phyloP scores from a whole-genome alignment of 129 eudicot genomes.

The Apium graveolens region DNA sequence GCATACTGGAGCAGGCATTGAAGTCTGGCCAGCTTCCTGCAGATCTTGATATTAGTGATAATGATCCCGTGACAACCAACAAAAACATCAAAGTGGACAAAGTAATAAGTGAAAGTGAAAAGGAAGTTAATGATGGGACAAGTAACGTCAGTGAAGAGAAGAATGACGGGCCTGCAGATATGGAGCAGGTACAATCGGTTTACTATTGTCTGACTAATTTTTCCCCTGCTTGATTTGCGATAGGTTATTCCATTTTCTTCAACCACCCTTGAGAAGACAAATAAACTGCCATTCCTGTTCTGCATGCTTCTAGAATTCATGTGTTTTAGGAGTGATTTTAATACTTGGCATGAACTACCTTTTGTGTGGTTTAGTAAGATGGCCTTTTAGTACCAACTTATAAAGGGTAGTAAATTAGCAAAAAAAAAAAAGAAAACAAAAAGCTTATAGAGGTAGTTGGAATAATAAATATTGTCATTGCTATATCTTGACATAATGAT shows the following conservation, averaged over 20 bases:
- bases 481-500: background rate
- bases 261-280: background rate
- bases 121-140: conserved; percentile 25
- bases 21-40: conserved; percentile 85
- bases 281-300: background rate
- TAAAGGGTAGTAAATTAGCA: background rate
- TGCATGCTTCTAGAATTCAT: background rate
- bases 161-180: conserved; percentile 46
- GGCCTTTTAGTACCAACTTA: background rate
- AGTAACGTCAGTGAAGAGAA: conserved; percentile 25
- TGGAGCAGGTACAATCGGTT: conserved; percentile 62
- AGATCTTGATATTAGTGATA: conserved; percentile 44
- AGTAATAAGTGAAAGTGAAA: conserved; percentile 40
- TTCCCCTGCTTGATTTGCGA: too few relatives aligned
- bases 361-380: background rate
- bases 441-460: background rate
- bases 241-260: background rate
- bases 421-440: too few relatives aligned
- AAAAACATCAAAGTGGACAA: conserved; percentile 30
- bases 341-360: background rate
- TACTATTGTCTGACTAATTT: background rate
- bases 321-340: background rate
- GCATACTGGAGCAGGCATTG: conserved; percentile 49
- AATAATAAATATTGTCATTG: too few relatives aligned
- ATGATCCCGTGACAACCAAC: conserved; percentile 19